Percentiles rank a stretch among this genome's conserved stretches.
Evolutionary conservation across 768 basidiomycete genomes (phyloP).

Genomic region (Boletus insuetus): DNA sequence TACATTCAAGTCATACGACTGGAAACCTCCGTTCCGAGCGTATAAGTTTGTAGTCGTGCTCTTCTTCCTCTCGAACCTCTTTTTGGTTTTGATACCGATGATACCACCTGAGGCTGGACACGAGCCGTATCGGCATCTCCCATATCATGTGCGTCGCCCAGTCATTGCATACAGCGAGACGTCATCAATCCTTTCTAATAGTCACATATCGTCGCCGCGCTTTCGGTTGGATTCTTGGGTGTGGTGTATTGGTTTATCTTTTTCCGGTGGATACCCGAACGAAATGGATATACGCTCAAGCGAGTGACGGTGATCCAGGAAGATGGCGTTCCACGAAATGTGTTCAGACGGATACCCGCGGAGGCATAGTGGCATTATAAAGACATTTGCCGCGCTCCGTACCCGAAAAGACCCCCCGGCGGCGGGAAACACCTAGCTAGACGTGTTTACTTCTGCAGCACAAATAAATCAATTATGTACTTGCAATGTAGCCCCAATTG

Average conservation of each 20-base stretch:
- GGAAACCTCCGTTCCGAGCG: slow-evolving; percentile 66
- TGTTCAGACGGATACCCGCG: slow-evolving; percentile 42
- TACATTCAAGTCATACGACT: slow-evolving; percentile 42
- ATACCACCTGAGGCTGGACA: slow-evolving; percentile 56
- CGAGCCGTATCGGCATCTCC: slow-evolving; percentile 53
- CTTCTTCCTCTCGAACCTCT: slow-evolving; percentile 65
- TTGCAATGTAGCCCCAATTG: too few relatives aligned
- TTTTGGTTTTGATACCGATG: slow-evolving; percentile 59
- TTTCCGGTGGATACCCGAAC: slow-evolving; percentile 48
- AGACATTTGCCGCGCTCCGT: not conserved
- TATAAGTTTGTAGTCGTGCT: slow-evolving; percentile 46
- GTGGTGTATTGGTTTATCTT: slow-evolving; percentile 56
- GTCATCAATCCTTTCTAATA: slow-evolving; percentile 16
- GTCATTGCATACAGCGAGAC: not conserved
- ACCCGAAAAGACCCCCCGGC: too few relatives aligned
- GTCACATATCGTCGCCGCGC: slow-evolving; percentile 50
- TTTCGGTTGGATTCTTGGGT: slow-evolving; percentile 48
- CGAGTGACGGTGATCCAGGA: slow-evolving; percentile 48
- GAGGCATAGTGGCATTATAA: not conserved
- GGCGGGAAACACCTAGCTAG: too few relatives aligned
- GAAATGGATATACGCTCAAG: slow-evolving; percentile 47
- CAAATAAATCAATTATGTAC: too few relatives aligned
- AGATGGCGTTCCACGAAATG: slow-evolving; percentile 57
- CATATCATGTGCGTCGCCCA: slow-evolving; percentile 59
- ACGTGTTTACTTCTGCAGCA: too few relatives aligned